Base-by-base conservation (phyloP, 1,284 basidiomycete genomes). In the Neonothopanus nambi region DNA sequence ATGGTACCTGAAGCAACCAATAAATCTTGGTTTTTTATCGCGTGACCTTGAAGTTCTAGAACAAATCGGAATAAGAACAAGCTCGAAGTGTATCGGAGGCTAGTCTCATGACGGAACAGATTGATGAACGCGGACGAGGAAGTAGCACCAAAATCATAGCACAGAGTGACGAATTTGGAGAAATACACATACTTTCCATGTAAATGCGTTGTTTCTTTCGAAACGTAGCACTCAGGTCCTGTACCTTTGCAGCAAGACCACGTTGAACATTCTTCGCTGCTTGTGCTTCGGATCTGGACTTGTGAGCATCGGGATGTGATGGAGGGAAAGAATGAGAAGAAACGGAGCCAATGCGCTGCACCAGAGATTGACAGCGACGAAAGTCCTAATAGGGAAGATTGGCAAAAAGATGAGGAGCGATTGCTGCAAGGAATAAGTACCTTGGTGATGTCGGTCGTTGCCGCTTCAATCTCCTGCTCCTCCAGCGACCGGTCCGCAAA, bases 201-300 rank as follows among this genome's bases (percentile, higher is more conserved):
- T 99, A 99, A 28, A 95, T 88, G 52, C 92, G 85, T 72, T 99
- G 97, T 75, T 97, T 98, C 78, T 96, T 98, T 56, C 97, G 82
- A 67, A 99, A 99, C n/a, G 87, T 77, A 18, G 88, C 90, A 63
- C 92, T 95, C 46, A 95, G 77, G 62, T 95, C 92, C 75, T 99
- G 97, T 9, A 98, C 86, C 66, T 94, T 91, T 21, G 92, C 93
- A 18, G 97, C 97, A 36, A 99, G 82, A 11, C 89, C 95, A 28
- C 95, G 87, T 70, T 99, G 96, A n/a, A 98, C 93, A 67, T 99
- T 99, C 73, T 93, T 89, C 39, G 91, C 89, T 1, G 94, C 87
- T 48, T 89, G 77, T 15, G 77, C 72, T 63, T 90, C 82, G 51
- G 91, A 78, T 52, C 66, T 76, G 12, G 69, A 62, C 41, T 57